Evolutionary conservation across 768 basidiomycete genomes (phyloP).

Genomic region (Clavulina sp.): DNA sequence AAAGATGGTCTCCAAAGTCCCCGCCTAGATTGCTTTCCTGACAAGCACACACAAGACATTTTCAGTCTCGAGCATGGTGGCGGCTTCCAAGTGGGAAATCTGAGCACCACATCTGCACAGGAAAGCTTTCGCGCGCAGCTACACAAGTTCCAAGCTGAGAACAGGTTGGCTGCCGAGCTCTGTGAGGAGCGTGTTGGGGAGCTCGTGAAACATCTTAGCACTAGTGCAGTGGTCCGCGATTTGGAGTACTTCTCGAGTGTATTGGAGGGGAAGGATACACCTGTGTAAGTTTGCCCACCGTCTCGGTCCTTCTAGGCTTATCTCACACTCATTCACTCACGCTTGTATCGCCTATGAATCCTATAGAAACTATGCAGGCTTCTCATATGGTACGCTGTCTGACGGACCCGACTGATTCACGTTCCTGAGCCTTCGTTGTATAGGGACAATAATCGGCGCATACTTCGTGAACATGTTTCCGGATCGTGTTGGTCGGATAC

Average conservation of each 20-base stretch:
- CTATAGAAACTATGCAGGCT: conserved; percentile 17
- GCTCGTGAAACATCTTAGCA: conserved; percentile 19
- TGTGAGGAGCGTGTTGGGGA: conserved; percentile 18
- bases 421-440: neutral
- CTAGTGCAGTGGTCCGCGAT: conserved; percentile 20
- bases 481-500: conserved; percentile 17
- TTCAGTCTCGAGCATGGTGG: conserved; percentile 15
- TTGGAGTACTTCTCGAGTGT: conserved; percentile 17
- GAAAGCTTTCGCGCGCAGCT: conserved; percentile 14
- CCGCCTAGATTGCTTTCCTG: conserved; percentile 15
- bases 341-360: neutral
- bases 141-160: conserved; percentile 14
- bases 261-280: conserved; percentile 16
- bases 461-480: conserved; percentile 22
- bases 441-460: conserved; percentile 14
- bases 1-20: too few relatives aligned
- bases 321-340: too few relatives aligned
- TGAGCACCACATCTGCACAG: conserved; percentile 12
- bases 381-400: conserved; percentile 17
- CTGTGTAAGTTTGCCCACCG: conserved; percentile 11
- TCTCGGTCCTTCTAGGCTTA: neutral
- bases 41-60: conserved; percentile 13
- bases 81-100: conserved; percentile 15
- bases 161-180: conserved; percentile 15
- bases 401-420: neutral